A percentile compares a stretch with the other conserved stretches of the same genome.
Evolutionary conservation across 2,329 filamentous ascomycete species (phyloP).

Genomic region (Alternaria gaisen): DNA sequence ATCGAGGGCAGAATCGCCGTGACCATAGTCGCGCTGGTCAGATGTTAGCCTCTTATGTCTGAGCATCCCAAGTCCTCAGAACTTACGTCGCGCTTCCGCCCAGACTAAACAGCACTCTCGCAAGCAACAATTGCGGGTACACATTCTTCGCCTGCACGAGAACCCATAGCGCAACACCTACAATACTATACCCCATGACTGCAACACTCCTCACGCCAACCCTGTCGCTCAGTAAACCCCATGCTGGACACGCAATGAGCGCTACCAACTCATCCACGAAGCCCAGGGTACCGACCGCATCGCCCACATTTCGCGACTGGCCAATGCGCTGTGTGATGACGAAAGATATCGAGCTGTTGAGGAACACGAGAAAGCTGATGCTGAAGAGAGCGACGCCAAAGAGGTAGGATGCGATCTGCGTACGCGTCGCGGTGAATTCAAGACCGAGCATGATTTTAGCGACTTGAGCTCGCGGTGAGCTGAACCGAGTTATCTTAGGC

Average conservation of each 20-base stretch:
- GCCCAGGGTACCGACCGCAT: conserved; percentile 83
- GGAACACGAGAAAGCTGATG: conserved; percentile 88
- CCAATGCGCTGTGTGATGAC: conserved; percentile 85
- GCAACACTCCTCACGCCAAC: conserved; percentile 72
- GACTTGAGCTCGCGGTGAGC: conserved; percentile 35
- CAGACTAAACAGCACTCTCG: conserved; percentile 85
- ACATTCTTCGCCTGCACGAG: conserved; percentile 88
- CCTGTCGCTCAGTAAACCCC: conserved; percentile 80
- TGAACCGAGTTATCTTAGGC: conserved; percentile 17
- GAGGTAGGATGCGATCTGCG: conserved; percentile 74
- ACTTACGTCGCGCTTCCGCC: conserved; percentile 85
- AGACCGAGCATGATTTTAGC: conserved; percentile 47
- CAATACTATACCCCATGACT: conserved; percentile 81
- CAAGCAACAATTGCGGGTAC: conserved; percentile 87
- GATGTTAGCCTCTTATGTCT: conserved; percentile 20
- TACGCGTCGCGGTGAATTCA: conserved; percentile 64
- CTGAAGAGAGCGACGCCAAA: conserved; percentile 84
- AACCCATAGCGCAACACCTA: conserved; percentile 77
- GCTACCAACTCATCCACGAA: conserved; percentile 87
- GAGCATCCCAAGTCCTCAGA: conserved; percentile 3
- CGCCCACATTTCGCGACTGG: conserved; percentile 75
- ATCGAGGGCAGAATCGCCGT: conserved; percentile 88
- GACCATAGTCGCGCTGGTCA: conserved; percentile 81
- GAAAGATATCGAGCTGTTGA: conserved; percentile 85
- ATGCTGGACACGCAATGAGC: conserved; percentile 79